Evolutionary conservation across 352 stramenopile genomes (phyloP), one percentile per base, ranked within the genome.

Genomic region (Hyaloperonospora brassicae): DNA sequence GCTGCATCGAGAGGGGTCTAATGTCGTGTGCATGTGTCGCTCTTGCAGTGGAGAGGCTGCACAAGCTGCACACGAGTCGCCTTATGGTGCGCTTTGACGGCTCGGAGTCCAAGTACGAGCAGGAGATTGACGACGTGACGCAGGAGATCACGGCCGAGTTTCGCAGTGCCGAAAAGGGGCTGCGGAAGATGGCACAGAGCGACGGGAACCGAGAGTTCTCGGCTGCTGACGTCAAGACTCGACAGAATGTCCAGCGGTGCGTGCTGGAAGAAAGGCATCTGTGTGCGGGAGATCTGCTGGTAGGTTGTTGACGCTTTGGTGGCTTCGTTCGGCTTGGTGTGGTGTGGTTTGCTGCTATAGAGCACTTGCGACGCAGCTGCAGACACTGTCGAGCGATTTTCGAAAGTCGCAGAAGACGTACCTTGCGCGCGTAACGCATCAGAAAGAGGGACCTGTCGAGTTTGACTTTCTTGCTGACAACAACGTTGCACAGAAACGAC

Each of bases 401-500:
- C 84, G 97, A 48, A 95, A 97, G 68, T 95, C 87, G 30, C 97
- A 99, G 65, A 98, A 98, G 47, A 97, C 98, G 55, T 99, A 99
- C 61, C 69, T 99, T 21, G 75, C 73, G 21, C 87, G 93, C 55
- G 86, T 99, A 6, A 97, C 98, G 64, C 86, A 93, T 30, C 96
- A 99, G 73, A 99, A 99, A 68, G 85, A 91, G 56, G 95, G 90
- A n/a, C 83, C 87, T 5, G 89, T 83, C 45, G 89, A 97, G 64
- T 89, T 88, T 55, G 78, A 96, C 67, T 97, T 98, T 68, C 55
- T 94, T 9, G 82, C 76, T 23, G 79, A 92, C 43, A 80, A 79
- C 46, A 83, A 87, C 27, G 62, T 62, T 49, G 85, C 84, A 50
- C 64, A 68, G 41, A 73, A 73, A 40, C 76, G 79, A 44, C 62